Evolutionary conservation across 352 stramenopile genomes (phyloP).

Genomic region (Pythium dissimile): DNA sequence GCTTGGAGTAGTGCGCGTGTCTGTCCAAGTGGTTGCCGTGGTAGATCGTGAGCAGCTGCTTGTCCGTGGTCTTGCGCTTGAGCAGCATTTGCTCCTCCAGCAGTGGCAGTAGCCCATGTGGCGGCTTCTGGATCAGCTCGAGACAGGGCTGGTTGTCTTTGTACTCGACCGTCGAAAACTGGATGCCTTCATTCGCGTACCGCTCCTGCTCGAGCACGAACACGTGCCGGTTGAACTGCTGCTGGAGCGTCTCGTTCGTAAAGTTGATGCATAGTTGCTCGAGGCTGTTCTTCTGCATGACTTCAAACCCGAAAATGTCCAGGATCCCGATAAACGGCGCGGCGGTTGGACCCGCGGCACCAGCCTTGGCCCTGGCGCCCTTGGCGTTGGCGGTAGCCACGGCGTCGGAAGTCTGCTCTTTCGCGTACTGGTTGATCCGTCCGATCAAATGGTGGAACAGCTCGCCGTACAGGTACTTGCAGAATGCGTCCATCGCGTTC

Average conservation of each 20-base stretch:
- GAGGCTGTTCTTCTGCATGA: constrained; percentile 85
- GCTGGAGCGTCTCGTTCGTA: constrained; percentile 88
- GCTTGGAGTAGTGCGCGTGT: constrained; percentile 66
- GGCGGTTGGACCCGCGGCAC: background rate
- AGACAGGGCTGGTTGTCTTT: constrained; percentile 79
- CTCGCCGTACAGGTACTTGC: constrained; percentile 82
- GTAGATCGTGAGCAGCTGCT: constrained; percentile 83
- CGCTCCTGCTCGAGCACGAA: constrained; percentile 82
- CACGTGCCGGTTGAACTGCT: constrained; percentile 89
- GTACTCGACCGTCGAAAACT: constrained; percentile 76
- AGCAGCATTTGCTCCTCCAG: constrained; percentile 87
- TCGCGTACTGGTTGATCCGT: constrained; percentile 74
- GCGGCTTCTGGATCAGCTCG: constrained; percentile 81
- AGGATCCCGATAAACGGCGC: constrained; percentile 81
- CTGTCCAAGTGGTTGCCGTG: constrained; percentile 74
- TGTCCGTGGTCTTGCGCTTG: constrained; percentile 83
- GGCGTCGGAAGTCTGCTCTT: constrained; percentile 55
- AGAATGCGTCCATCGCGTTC: constrained; percentile 81
- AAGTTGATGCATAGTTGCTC: constrained; percentile 93
- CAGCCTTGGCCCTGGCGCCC: background rate
- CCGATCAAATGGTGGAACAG: constrained; percentile 73
- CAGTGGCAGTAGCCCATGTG: constrained; percentile 70
- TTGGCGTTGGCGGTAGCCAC: constrained; percentile 15
- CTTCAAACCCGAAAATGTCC: constrained; percentile 91
- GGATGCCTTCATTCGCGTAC: constrained; percentile 74